Base-by-base conservation (phyloP, 2,329 filamentous ascomycete species). In the Fusarium sororula region DNA sequence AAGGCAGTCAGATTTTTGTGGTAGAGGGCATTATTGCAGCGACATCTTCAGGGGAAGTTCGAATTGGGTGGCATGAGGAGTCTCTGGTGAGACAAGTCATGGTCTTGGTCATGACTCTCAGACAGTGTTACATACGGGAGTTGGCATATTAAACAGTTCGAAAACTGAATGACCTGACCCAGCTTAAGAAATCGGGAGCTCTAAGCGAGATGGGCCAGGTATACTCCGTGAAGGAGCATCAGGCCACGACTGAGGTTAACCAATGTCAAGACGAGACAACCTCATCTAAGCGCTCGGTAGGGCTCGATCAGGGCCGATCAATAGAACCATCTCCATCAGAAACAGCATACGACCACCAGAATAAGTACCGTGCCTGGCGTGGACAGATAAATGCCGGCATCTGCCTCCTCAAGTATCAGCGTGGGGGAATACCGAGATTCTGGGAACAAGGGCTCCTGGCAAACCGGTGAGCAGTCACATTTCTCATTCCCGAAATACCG, bases 401-500 rank as follows among this genome's bases (percentile, higher is more conserved):
- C 48, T 69, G 44, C 42, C 39, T 35, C 60, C 68, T 72, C 48
- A n/a, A 62, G 50, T 62, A 47, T 53, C 50, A 57, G 39, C 57
- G 72, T 75, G 72, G 72, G 71, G 72, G 68, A 70, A 57, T 72
- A 72, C 72, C 72, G 39, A 61, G 28, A 48, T 63, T 69, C 44
- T 70, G 68, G 72, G 56, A 74, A 66, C 72, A 74, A 75, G 72
- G 72, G 72, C 63, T 70, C 56, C 61, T 74, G 42, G 56, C 39
- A 72, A 72, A 75, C 73, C 72, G 73, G 72, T 75, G 72, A 75
- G 72, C 66, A 70, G 73, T 75, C 72, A 68, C 66, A 73, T 73
- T 41, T 73, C 51, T 56, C 45, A 68, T 57, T 66, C 55, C 66
- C 37, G 55, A 59, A 35, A 51, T 75, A 70, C 73, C 72, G 59